Evolutionary conservation across 192 early-diverging fungal genomes (phyloP).

Genomic region (Podila verticillata): DNA sequence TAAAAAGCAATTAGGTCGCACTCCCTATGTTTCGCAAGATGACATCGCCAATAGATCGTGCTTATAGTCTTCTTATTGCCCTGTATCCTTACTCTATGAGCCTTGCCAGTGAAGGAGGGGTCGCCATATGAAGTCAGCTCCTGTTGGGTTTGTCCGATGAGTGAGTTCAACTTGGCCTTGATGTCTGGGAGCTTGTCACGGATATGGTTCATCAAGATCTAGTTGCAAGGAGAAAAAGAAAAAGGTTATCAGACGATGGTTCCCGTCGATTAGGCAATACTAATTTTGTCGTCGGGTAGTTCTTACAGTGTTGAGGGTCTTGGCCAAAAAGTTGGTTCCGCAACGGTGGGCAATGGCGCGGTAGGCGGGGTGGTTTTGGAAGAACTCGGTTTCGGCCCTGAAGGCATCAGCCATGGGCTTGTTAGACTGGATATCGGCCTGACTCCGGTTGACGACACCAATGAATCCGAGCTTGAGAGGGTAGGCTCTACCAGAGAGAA

Average conservation of each 20-base stretch:
- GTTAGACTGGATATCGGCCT: conserved; percentile 77
- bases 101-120: conserved; percentile 54
- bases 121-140: conserved; percentile 77
- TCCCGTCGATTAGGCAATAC: not conserved
- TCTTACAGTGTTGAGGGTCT: conserved; percentile 69
- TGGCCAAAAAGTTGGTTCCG: conserved; percentile 77
- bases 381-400: conserved; percentile 73
- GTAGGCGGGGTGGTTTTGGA: conserved; percentile 77
- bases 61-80: not conserved
- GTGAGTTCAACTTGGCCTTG: conserved; percentile 76
- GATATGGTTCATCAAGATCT: conserved; percentile 83
- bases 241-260: not conserved
- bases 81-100: conserved; percentile 52
- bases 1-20: too few relatives aligned
- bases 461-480: conserved; percentile 85
- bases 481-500: conserved; percentile 79
- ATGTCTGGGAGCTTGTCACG: conserved; percentile 82
- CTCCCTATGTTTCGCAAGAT: not conserved
- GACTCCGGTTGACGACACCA: conserved; percentile 87
- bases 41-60: not conserved
- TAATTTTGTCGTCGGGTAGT: not conserved
- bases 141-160: conserved; percentile 82
- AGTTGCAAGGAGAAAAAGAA: conserved; percentile 1
- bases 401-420: conserved; percentile 80
- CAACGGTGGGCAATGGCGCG: conserved; percentile 75